These are phyloP conservation scores for Curvularia lunata DNA, from an alignment of 2,329 filamentous ascomycete genomes.

Conservation along the genomic window DNA sequence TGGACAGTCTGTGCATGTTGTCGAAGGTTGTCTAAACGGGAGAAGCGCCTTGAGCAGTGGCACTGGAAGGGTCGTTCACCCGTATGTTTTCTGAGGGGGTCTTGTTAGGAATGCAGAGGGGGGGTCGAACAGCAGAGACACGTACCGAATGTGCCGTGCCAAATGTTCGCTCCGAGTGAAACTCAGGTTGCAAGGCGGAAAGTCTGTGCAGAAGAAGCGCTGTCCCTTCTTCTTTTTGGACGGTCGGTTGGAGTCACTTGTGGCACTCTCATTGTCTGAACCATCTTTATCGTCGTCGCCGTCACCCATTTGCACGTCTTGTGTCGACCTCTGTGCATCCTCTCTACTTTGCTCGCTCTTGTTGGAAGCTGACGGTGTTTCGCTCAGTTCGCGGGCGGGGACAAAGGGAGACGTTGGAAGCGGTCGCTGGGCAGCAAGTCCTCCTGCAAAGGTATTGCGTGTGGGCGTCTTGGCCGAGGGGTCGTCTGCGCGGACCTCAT, in stretches of 20 bases:
- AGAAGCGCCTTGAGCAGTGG: conserved; percentile 92
- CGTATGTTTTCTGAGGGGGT: conserved; percentile 79
- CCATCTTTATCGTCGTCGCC: conserved; percentile 65
- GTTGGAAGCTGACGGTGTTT: conserved; percentile 43
- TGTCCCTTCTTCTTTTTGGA: conserved; percentile 96
- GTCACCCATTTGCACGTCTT: conserved; percentile 79
- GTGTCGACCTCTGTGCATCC: conserved; percentile 66
- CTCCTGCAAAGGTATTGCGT: conserved; percentile 59
- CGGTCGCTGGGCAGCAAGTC: conserved; percentile 55
- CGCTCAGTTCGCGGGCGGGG: conserved; percentile 55
- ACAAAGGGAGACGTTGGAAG: conserved; percentile 53
- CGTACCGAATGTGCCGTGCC: conserved; percentile 87
- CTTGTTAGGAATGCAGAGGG: conserved; percentile 33
- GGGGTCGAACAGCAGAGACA: conserved; percentile 13
- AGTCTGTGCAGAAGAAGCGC: conserved; percentile 94
- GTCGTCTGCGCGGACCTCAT: conserved; percentile 49
- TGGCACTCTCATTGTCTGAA: conserved; percentile 58
- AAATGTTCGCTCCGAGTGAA: conserved; percentile 97
- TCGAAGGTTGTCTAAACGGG: conserved; percentile 88
- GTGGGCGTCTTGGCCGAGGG: conserved; percentile 67
- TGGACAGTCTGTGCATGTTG: conserved; percentile 98
- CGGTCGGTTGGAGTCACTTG: conserved; percentile 70
- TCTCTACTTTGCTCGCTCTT: conserved; percentile 57
- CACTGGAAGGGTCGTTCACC: conserved; percentile 97
- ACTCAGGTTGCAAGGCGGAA: conserved; percentile 89